Evolutionary conservation across 2,329 filamentous ascomycete species (phyloP).

Genomic region (Ophiognomonia clavigignenti-juglandacearum): DNA sequence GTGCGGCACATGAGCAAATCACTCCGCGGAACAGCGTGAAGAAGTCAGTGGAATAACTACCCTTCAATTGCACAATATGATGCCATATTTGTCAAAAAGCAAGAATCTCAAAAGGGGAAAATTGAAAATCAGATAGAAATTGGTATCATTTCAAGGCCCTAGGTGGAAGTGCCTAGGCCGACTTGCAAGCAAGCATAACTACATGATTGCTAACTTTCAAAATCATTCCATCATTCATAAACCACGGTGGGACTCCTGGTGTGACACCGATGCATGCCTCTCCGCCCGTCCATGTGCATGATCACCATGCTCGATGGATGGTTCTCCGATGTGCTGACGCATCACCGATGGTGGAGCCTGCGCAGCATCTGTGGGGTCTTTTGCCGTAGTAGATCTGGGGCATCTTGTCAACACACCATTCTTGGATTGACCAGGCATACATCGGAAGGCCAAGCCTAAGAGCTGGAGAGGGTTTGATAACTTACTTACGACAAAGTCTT

Average conservation of each 20-base stretch:
- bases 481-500: slow-evolving; percentile 43
- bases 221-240: slow-evolving; percentile 27
- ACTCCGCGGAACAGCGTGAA: too few relatives aligned
- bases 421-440: not conserved
- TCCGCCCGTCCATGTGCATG: slow-evolving; percentile 36
- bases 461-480: too few relatives aligned
- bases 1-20: too few relatives aligned
- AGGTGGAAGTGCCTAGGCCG: not conserved
- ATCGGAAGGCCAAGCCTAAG: slow-evolving; percentile 12
- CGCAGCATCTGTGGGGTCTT: slow-evolving; percentile 50
- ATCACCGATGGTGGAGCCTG: slow-evolving; percentile 54
- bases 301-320: slow-evolving; percentile 41
- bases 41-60: too few relatives aligned
- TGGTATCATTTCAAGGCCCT: too few relatives aligned
- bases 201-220: not conserved
- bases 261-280: slow-evolving; percentile 40
- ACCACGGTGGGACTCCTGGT: slow-evolving; percentile 44
- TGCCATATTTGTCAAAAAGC: too few relatives aligned
- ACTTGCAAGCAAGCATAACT: not conserved
- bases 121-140: too few relatives aligned
- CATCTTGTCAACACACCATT: not conserved
- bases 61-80: too few relatives aligned
- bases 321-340: slow-evolving; percentile 40
- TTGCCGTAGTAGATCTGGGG: slow-evolving; percentile 13
- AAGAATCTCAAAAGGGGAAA: too few relatives aligned